Evolutionary conservation across 176 grass and related monocot species (phyloP), one percentile per base, ranked within the genome.

Genomic region (Neostapfia colusana): DNA sequence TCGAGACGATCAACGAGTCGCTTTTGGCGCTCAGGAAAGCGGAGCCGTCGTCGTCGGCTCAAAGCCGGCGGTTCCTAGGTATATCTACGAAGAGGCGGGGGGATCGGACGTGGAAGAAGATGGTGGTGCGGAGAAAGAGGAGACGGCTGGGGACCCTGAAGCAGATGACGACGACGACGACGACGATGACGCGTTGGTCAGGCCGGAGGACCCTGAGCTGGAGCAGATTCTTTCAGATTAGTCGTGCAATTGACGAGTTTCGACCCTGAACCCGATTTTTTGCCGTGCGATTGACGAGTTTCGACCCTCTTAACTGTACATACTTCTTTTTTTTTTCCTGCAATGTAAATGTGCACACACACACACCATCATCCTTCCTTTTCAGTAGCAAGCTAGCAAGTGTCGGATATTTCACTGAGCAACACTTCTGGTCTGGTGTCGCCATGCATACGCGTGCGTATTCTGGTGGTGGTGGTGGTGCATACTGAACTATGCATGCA

Each of bases 201-300:
- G 84, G 75, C 67, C 40, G 26, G 80, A 88, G 62, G 86, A 89
- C 79, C 65, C 86, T 50, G 87, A 89, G 63, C 20, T 87, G 27
- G 90, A 93, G 65, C 73, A 89, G 51, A 34, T 91, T 17, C 84
- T 91, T 78, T 91, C 89, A 51, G 89, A 91, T 72, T 91, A 91
- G 78, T 53, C 28, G 55, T 68, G 17, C 28, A 9, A 11, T 34
- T 17, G 25, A 78, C 41, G 63, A 36, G 53, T 42, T 86, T 25
- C 37, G 1, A 36, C 10, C n/a, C n/a, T n/a, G n/a, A 80, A 74
- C 83, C 63, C 35, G 59, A 9, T 69, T 54, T 70, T 81, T 76
- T 34, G 51, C 20, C 44, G 56, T 77, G 84, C 27, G 14, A 77
- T 44, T 61, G 55, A 76, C 20, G 18, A 63, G 44, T 75, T 79